phyloP scores from a whole-genome alignment of 768 basidiomycete genomes.

The Leccinum variicolor region DNA sequence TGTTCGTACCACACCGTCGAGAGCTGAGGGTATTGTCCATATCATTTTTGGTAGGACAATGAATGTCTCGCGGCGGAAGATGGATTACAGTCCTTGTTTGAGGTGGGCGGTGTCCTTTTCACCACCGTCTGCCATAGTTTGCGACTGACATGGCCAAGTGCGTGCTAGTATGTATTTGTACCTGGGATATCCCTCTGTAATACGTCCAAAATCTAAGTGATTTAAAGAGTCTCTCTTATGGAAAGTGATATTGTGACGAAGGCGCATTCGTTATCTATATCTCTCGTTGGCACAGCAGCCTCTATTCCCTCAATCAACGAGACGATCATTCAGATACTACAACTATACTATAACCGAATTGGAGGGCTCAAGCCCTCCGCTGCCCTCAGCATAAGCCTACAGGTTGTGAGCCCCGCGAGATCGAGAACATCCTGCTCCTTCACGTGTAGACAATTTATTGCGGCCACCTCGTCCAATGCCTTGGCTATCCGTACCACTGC shows the following conservation, averaged over 20 bases:
- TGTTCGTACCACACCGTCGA: conserved; percentile 20
- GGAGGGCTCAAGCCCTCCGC: conserved; percentile 44
- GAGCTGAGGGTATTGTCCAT: conserved; percentile 20
- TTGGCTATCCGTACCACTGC: conserved; percentile 9
- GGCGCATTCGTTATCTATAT: conserved; percentile 50
- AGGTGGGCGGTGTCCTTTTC: conserved; percentile 51
- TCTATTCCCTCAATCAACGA: conserved; percentile 32
- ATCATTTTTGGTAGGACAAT: conserved; percentile 7
- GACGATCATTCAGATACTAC: not conserved
- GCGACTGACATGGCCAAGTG: conserved; percentile 27
- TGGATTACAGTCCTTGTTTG: conserved; percentile 62
- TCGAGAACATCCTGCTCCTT: conserved; percentile 51
- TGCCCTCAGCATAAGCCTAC: conserved; percentile 42
- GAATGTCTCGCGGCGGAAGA: conserved; percentile 33
- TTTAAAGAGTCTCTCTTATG: conserved; percentile 16
- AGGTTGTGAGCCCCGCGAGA: conserved; percentile 44
- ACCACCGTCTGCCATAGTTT: conserved; percentile 66
- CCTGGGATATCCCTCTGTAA: conserved; percentile 20
- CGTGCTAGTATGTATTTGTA: conserved; percentile 5
- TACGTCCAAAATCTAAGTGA: not conserved
- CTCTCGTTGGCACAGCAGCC: conserved; percentile 56
- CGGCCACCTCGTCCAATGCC: conserved; percentile 43
- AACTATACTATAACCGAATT: not conserved
- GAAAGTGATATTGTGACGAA: conserved; percentile 29
- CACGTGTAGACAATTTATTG: conserved; percentile 58